These are phyloP conservation scores for Cladosporium sp. DNA, from an alignment of 2,329 filamentous ascomycete species.

Conservation along the genomic window DNA sequence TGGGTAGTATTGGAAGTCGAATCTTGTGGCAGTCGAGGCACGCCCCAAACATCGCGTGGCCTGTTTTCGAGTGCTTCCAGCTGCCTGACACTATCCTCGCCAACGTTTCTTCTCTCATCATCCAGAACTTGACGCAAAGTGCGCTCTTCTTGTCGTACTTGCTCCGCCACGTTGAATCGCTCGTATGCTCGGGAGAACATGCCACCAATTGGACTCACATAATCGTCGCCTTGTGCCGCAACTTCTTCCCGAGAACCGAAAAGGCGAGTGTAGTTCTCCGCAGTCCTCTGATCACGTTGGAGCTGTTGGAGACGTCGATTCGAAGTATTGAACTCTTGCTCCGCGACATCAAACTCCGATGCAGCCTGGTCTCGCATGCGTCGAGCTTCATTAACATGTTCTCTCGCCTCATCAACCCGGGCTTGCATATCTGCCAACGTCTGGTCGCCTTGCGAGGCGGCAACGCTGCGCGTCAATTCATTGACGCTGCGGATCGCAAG, in stretches of 20 bases:
- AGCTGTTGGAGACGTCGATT: slow-evolving; percentile 30
- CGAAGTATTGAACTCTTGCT: slow-evolving; percentile 29
- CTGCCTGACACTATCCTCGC: slow-evolving; percentile 17
- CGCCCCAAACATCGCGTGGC: slow-evolving; percentile 30
- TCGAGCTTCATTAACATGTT: slow-evolving; percentile 29
- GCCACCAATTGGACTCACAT: slow-evolving; percentile 45
- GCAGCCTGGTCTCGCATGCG: slow-evolving; percentile 30
- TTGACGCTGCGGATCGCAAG: slow-evolving; percentile 23
- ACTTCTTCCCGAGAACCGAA: slow-evolving; percentile 47
- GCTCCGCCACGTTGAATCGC: slow-evolving; percentile 41
- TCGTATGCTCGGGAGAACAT: slow-evolving; percentile 45
- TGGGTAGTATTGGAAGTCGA: slow-evolving; percentile 11
- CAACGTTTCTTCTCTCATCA: slow-evolving; percentile 24
- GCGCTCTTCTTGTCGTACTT: slow-evolving; percentile 31
- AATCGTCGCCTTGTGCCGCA: slow-evolving; percentile 41
- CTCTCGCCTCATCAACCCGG: slow-evolving; percentile 29
- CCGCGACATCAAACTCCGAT: slow-evolving; percentile 30
- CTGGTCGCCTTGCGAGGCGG: slow-evolving; percentile 21
- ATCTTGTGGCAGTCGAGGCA: slow-evolving; percentile 14
- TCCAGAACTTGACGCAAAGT: slow-evolving; percentile 30
- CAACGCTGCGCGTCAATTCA: slow-evolving; percentile 14
- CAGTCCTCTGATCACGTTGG: slow-evolving; percentile 32
- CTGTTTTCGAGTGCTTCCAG: slow-evolving; percentile 21
- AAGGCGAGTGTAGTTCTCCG: slow-evolving; percentile 37
- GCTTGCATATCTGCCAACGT: slow-evolving; percentile 25